Conservation (phyloP, 495 filamentous ascomycete genomes). For the Penicillium fimorum region DNA sequence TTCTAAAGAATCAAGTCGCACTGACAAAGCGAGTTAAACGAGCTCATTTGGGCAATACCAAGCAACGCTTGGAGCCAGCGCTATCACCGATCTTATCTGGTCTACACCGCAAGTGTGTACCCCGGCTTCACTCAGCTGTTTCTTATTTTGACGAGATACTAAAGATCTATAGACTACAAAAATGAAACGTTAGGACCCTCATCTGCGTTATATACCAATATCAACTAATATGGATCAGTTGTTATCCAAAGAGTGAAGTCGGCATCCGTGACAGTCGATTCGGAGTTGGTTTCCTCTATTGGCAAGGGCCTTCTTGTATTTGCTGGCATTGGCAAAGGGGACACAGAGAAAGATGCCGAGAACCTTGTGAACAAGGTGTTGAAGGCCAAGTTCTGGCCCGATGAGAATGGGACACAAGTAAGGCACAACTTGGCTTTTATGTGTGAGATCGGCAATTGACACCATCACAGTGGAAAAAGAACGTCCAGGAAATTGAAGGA, state of each 20-base stretch:
- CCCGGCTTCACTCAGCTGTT: not conserved
- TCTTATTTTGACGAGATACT: not conserved
- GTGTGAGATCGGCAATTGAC: conserved; percentile 11
- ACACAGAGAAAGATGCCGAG: conserved; percentile 86
- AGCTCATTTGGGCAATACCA: not conserved
- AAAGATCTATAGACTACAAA: conserved; percentile 1
- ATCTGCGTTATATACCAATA: conserved; percentile 3
- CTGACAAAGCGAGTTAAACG: not conserved
- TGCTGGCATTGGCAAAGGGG: conserved; percentile 84
- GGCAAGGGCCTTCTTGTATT: conserved; percentile 88
- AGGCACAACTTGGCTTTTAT: conserved; percentile 3
- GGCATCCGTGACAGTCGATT: conserved; percentile 97
- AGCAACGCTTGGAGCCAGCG: not conserved
- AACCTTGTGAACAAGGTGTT: conserved; percentile 79
- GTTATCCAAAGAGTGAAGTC: conserved; percentile 94
- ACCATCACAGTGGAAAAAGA: conserved; percentile 73
- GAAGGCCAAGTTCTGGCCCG: conserved; percentile 88
- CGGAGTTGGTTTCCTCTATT: conserved; percentile 83
- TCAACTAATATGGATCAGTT: conserved; percentile 48
- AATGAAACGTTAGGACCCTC: conserved; percentile 50
- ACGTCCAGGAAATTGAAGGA: conserved; percentile 79
- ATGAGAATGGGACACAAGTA: conserved; percentile 45
- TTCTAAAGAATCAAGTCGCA: not conserved
- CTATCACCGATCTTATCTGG: not conserved
- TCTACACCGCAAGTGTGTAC: not conserved